A percentile compares a stretch with the other conserved stretches of the same genome.
phyloP scores from a whole-genome alignment of 108 stramenopile genomes.

The Asterionellopsis glacialis region DNA sequence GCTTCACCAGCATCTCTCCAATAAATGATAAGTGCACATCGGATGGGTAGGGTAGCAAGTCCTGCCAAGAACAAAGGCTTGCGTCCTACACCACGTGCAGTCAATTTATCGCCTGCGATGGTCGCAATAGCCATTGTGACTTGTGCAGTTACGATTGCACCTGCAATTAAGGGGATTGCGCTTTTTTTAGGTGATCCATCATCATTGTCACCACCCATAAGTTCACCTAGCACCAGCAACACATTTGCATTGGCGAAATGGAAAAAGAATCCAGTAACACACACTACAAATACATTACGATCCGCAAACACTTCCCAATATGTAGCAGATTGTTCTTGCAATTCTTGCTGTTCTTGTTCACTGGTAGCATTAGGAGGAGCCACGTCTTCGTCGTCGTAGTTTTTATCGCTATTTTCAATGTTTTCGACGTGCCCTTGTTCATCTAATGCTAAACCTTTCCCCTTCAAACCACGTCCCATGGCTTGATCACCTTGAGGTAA shows the following conservation, averaged over 20 bases:
- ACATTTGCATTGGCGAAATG: slow-evolving; percentile 91
- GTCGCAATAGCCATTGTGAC: slow-evolving; percentile 78
- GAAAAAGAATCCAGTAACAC: slow-evolving; percentile 83
- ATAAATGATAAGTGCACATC: slow-evolving; percentile 78
- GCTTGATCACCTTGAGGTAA: slow-evolving; percentile 74
- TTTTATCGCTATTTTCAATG: slow-evolving; percentile 1
- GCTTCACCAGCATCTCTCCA: slow-evolving; percentile 78
- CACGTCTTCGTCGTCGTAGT: slow-evolving; percentile 1
- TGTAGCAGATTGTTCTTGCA: slow-evolving; percentile 35
- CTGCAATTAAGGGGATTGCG: slow-evolving; percentile 82
- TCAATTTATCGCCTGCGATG: slow-evolving; percentile 50
- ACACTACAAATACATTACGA: slow-evolving; percentile 55
- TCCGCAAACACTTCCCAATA: slow-evolving; percentile 77
- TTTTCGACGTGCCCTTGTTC: slow-evolving; percentile 39
- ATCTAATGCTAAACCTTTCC: slow-evolving; percentile 36
- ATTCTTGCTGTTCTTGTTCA: slow-evolving; percentile 4
- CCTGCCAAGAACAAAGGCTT: slow-evolving; percentile 79
- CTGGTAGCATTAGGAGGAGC: neutral
- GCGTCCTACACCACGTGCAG: slow-evolving; percentile 58
- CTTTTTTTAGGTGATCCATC: slow-evolving; percentile 56
- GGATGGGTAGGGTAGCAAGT: slow-evolving; percentile 62
- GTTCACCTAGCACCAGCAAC: slow-evolving; percentile 76
- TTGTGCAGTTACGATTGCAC: slow-evolving; percentile 83
- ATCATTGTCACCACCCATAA: slow-evolving; percentile 82
- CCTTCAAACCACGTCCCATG: slow-evolving; percentile 71